Evolutionary conservation across 352 stramenopile genomes (phyloP).

Genomic region (Globisporangium cederbergense): DNA sequence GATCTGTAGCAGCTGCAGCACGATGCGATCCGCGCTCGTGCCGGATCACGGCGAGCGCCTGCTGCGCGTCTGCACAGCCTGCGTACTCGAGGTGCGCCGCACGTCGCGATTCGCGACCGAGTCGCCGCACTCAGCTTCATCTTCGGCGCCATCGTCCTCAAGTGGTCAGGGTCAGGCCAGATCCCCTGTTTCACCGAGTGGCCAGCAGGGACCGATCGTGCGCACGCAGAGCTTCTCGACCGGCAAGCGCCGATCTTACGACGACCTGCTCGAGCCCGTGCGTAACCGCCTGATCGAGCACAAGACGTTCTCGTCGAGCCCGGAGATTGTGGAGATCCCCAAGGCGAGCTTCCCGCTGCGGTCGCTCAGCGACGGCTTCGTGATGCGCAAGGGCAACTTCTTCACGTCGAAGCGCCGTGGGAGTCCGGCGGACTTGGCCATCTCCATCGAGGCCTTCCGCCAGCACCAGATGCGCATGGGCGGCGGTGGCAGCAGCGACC

Average conservation of each 20-base stretch:
- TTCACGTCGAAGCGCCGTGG: constrained; percentile 64
- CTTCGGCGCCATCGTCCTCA: neutral
- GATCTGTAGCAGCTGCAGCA: constrained; percentile 76
- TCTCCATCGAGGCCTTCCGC: constrained; percentile 75
- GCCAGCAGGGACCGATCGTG: neutral
- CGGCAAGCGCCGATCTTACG: constrained; percentile 60
- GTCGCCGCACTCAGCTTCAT: constrained; percentile 13
- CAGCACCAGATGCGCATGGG: constrained; percentile 62
- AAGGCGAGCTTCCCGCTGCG: constrained; percentile 63
- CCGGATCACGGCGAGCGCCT: constrained; percentile 69
- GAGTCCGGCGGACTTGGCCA: constrained; percentile 66
- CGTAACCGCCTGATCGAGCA: constrained; percentile 76
- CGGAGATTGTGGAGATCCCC: constrained; percentile 35
- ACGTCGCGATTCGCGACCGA: constrained; percentile 33
- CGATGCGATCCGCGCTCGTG: constrained; percentile 57
- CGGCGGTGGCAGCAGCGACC: constrained; percentile 28
- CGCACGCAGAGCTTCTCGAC: constrained; percentile 51
- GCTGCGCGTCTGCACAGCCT: constrained; percentile 76
- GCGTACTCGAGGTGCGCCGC: constrained; percentile 67
- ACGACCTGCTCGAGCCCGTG: constrained; percentile 71
- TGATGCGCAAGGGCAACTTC: constrained; percentile 61
- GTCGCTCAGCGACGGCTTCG: constrained; percentile 76
- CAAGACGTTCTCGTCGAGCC: constrained; percentile 66
- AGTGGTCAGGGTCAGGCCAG: neutral
- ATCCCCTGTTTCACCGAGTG: neutral